phyloP scores from a whole-genome alignment of 805 yeast species.

The Wickerhamiella shivajii region DNA sequence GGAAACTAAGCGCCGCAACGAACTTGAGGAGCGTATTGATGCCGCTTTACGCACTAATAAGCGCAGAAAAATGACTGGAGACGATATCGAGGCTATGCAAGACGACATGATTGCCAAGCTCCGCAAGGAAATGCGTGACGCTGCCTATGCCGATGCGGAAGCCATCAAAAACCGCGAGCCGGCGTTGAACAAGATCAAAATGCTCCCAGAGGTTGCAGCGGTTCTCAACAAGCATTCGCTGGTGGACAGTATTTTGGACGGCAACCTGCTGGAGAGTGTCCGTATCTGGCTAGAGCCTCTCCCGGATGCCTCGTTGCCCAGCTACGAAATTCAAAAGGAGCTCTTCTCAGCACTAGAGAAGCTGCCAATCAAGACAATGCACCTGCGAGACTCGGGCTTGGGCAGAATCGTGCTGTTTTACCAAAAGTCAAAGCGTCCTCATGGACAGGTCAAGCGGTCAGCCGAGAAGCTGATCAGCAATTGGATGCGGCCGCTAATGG shows the following conservation, averaged over 20 bases:
- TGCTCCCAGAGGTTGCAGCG: conserved; percentile 65
- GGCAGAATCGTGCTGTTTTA: conserved; percentile 91
- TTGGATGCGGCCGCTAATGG: conserved; percentile 97
- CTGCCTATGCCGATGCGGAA: conserved; percentile 40
- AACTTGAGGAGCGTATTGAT: conserved; percentile 69
- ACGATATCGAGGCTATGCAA: conserved; percentile 86
- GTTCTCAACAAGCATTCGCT: conserved; percentile 67
- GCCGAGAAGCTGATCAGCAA: conserved; percentile 88
- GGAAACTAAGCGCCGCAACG: conserved; percentile 42
- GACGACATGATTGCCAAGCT: conserved; percentile 76
- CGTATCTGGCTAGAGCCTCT: conserved; percentile 96
- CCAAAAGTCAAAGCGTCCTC: conserved; percentile 80
- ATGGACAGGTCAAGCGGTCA: conserved; percentile 66
- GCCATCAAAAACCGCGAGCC: conserved; percentile 46
- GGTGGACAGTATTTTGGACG: conserved; percentile 86
- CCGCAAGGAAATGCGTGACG: conserved; percentile 76
- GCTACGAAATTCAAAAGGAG: conserved; percentile 86
- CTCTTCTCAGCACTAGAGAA: conserved; percentile 57
- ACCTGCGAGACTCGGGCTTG: conserved; percentile 82
- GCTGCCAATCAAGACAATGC: conserved; percentile 90
- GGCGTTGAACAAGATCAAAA: conserved; percentile 61
- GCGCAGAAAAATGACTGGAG: conserved; percentile 65
- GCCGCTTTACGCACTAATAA: conserved; percentile 52
- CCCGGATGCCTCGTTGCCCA: conserved; percentile 97
- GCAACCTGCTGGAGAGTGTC: conserved; percentile 81